Conservation (phyloP, 306 rosid genomes). For the Corylus americana region DNA sequence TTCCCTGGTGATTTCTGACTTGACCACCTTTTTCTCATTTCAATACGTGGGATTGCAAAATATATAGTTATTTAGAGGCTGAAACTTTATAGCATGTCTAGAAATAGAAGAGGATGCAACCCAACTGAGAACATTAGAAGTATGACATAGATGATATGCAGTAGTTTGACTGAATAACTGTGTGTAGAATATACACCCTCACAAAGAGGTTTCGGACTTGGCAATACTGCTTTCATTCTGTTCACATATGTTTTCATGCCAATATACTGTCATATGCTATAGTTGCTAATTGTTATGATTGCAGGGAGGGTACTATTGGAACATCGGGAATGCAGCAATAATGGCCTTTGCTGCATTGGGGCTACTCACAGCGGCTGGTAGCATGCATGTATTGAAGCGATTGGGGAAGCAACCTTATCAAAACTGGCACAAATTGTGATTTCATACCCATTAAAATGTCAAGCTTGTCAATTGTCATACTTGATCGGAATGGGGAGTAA, state of each 20-base stretch:
- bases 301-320: slow-evolving; percentile 72
- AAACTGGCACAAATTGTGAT: slow-evolving; percentile 68
- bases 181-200: not conserved
- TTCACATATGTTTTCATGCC: slow-evolving; percentile 8
- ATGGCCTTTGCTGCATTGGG: slow-evolving; percentile 67
- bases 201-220: no score
- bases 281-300: slow-evolving; percentile 13
- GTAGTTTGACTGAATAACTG: not conserved
- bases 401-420: slow-evolving; percentile 91
- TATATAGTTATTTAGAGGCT: not conserved
- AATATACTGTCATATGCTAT: slow-evolving; percentile 5
- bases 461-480: not conserved
- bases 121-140: not conserved
- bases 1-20: not conserved
- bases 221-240: slow-evolving; percentile 7
- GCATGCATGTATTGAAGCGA: slow-evolving; percentile 78
- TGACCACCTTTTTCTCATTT: not conserved
- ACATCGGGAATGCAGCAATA: slow-evolving; percentile 61
- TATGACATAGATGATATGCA: not conserved
- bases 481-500: slow-evolving; percentile 22
- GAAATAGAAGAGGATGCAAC: not conserved
- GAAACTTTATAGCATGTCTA: not conserved
- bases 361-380: slow-evolving; percentile 68
- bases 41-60: not conserved
- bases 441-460: slow-evolving; percentile 16